Evolutionary conservation across 352 stramenopile species (phyloP), one percentile per base, ranked within the genome.

Genomic region (Bremia lactucae): DNA sequence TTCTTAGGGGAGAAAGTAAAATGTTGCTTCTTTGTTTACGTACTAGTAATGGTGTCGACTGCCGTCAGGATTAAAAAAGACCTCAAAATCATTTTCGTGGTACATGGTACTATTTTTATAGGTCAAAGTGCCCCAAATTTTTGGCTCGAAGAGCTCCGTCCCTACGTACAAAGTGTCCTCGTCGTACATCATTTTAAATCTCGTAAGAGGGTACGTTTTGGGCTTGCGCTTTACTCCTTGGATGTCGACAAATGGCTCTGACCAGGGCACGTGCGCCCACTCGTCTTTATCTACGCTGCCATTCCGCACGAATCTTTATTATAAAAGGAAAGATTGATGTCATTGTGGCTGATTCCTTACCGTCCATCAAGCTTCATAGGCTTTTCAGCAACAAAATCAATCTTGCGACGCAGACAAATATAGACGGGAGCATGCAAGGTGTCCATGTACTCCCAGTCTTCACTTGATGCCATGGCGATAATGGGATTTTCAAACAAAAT

Each of bases 81-180:
- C 74, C 51, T 96, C 86, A 68, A 95, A 95, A 66, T 96, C 83
- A 46, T 93, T 95, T 52, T 96, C 83, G 34, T 92, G 75, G 59
- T 88, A 93, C 65, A 90, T 69, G 13, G 74, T 78, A 9, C 62
- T 67, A 59, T 93, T 87, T 52, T 80, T 71, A 5, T 65, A 38
- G 23, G 46, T 69, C 38, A 87, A 55, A 1, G 72, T 90, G 16
- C 76, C 80, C 77, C 77, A 93, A 42, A 93, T 79, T 44, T 78
- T 65, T 19, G 56, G 41, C 37, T 90, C 80, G 3, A 81, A 21
- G 2, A 93, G 49, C 49, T 83, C 72, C 0, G 72, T 72, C 15
- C 45, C 71, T 10, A 90, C 63, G 55, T 87, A 93, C 20, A 93
- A 44, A 21, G 52, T 66, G 21, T 73, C 52, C 29, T 83, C 65